Evolutionary conservation across 129 eudicot species (phyloP).

Genomic region (Flaveria robusta): DNA sequence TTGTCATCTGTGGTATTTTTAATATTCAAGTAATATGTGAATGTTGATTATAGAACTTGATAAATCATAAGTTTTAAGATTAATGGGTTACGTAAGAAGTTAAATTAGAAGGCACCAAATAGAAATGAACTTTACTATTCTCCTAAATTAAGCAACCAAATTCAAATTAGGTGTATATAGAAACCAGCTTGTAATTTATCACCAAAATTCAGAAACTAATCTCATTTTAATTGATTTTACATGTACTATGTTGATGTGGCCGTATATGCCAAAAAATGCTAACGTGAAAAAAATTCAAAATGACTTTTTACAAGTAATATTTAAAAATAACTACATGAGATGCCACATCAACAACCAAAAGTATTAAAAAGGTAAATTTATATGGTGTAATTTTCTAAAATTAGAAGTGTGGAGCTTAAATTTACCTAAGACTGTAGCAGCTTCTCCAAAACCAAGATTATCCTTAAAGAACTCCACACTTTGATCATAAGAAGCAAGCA

Average conservation of each 20-base stretch:
- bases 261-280: background rate
- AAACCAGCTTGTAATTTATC: background rate
- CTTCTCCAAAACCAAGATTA: constrained; percentile 72
- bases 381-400: background rate
- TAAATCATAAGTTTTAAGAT: background rate
- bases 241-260: background rate
- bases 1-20: background rate
- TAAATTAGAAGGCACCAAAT: background rate
- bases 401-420: background rate
- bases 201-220: background rate
- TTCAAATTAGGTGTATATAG: no score
- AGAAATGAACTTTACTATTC: background rate
- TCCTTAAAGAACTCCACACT: constrained; percentile 79
- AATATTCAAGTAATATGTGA: constrained; percentile 3
- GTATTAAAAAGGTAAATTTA: background rate
- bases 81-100: background rate
- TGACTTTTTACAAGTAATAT: background rate
- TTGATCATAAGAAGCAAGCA: constrained; percentile 99
- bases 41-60: background rate
- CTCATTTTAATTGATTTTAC: background rate
- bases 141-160: background rate
- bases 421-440: constrained; percentile 76
- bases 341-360: background rate
- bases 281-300: background rate
- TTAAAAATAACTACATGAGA: background rate